Evolutionary conservation across 495 filamentous ascomycete species (phyloP).

Genomic region (Lentithecium fluviatile): DNA sequence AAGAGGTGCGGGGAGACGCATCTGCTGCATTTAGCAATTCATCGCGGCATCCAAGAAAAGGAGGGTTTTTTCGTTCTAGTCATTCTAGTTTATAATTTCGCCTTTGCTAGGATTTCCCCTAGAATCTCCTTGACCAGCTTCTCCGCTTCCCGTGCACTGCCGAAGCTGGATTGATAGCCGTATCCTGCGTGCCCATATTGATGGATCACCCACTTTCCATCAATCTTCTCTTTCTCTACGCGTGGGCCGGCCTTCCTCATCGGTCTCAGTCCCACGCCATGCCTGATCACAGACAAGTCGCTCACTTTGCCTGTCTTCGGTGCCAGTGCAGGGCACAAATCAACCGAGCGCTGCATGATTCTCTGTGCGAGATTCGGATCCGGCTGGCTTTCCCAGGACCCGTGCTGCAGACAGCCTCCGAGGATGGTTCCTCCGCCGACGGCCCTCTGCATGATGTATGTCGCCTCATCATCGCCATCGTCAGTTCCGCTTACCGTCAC

Average conservation of each 20-base stretch:
- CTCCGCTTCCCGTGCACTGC: conserved; percentile 69
- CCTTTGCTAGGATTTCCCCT: conserved; percentile 20
- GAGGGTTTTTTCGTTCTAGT: too few relatives aligned
- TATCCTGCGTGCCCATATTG: conserved; percentile 97
- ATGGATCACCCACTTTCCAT: conserved; percentile 77
- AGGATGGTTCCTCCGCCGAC: conserved; percentile 73
- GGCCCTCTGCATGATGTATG: conserved; percentile 90
- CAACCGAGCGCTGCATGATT: conserved; percentile 85
- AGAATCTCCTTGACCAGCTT: conserved; percentile 67
- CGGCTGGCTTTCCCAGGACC: conserved; percentile 76
- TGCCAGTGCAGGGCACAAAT: conserved; percentile 69
- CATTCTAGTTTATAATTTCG: conserved; percentile 34
- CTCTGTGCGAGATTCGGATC: conserved; percentile 78
- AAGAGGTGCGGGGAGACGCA: neutral
- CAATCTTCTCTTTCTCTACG: conserved; percentile 76
- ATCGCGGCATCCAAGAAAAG: too few relatives aligned
- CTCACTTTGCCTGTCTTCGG: conserved; percentile 27
- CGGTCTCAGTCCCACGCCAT: conserved; percentile 85
- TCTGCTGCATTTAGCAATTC: too few relatives aligned
- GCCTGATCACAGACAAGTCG: conserved; percentile 75
- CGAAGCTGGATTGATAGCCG: conserved; percentile 84
- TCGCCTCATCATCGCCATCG: conserved; percentile 74
- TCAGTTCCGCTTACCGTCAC: conserved; percentile 69
- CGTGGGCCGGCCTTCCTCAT: conserved; percentile 71
- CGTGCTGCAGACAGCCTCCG: conserved; percentile 81